Percentiles rank a stretch among this genome's conserved stretches.
Evolutionary conservation across 306 rosid genomes (phyloP).

Genomic region (Aeschynomene evenia): DNA sequence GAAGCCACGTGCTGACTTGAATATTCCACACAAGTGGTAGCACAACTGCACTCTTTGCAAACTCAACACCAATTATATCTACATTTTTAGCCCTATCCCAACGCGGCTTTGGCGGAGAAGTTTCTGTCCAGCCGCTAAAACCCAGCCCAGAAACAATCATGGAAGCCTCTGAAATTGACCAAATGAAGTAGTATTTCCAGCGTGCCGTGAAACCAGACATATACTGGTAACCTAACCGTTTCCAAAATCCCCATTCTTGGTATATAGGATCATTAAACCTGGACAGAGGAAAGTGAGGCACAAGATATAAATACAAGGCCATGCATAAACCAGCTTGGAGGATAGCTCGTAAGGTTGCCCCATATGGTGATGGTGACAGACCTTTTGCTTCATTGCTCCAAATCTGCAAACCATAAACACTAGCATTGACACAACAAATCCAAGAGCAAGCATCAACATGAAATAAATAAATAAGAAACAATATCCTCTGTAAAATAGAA

Average conservation of each 20-base stretch:
- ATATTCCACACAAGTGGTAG: slow-evolving; percentile 94
- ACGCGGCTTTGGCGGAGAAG: slow-evolving; percentile 79
- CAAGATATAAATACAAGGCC: slow-evolving; percentile 83
- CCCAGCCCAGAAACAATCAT: slow-evolving; percentile 86
- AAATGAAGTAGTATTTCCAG: slow-evolving; percentile 98
- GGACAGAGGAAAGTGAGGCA: slow-evolving; percentile 77
- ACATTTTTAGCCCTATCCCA: slow-evolving; percentile 97
- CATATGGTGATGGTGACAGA: slow-evolving; percentile 65
- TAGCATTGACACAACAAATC: not conserved
- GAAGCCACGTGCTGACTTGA: slow-evolving; percentile 99
- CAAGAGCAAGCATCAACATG: not conserved
- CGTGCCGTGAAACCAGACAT: slow-evolving; percentile 93
- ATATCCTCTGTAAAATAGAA: not conserved
- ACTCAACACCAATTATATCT: slow-evolving; percentile 83
- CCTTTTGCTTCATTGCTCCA: slow-evolving; percentile 75
- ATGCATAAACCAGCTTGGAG: slow-evolving; percentile 88
- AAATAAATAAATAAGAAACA: too few relatives aligned
- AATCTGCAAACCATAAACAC: slow-evolving; percentile 46
- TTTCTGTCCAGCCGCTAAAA: slow-evolving; percentile 90
- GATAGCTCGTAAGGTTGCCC: slow-evolving; percentile 66
- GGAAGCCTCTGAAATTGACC: slow-evolving; percentile 97
- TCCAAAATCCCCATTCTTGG: slow-evolving; percentile 83
- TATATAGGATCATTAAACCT: slow-evolving; percentile 73
- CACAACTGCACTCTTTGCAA: slow-evolving; percentile 82
- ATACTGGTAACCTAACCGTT: slow-evolving; percentile 79